Base-by-base conservation (phyloP, 805 yeast genomes). In the Middelhovenomyces tepae region DNA sequence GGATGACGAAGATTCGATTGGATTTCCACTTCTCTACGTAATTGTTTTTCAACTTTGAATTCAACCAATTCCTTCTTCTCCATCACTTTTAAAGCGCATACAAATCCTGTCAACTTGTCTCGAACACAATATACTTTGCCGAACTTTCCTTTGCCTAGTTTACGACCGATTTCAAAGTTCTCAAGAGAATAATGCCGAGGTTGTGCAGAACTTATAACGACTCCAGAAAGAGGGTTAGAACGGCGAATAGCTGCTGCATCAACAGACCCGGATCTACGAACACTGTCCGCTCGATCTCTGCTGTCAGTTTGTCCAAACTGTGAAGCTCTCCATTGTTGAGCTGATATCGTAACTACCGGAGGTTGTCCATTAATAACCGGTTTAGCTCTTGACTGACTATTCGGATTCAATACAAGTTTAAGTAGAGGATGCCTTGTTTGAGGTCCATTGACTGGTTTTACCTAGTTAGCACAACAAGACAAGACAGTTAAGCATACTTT, bases 81-180 rank as follows among this genome's bases (percentile, higher is more conserved):
- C 95, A 91, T 84, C 3, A 79, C 91, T 53, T 91, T 89, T 47
- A 89, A 60, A 1, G 98, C 98, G 54, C 93, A 83, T 1, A 89
- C 66, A 51, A 73, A 82, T 1, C 93, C 94, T 0, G 84, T 69
- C 22, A 59, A 49, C 43, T 71, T 76, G 53, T 86, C 95, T 36
- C 69, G 68, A 6, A 80, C 96, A 51, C 95, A 82, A 56, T 85
- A 87, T 1, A 91, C 97, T 47, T 74, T 76, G 6, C 98, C 98
- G 48, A 87, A 77, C 54, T 86, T 85, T 5, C 98, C 98, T 51
- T 83, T 85, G 0, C 97, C 98, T 31, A 89, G 65, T 37, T 79
- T 76, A 34, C 77, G 71, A 11, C 96, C 97, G 27, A 89, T 69
- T 45, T 86, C 95, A 57, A 89, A 89, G 50, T 83, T 91, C 18